These are phyloP conservation scores for Camelina hispida DNA, from an alignment of 345 rosid species.

Conservation along the genomic window DNA sequence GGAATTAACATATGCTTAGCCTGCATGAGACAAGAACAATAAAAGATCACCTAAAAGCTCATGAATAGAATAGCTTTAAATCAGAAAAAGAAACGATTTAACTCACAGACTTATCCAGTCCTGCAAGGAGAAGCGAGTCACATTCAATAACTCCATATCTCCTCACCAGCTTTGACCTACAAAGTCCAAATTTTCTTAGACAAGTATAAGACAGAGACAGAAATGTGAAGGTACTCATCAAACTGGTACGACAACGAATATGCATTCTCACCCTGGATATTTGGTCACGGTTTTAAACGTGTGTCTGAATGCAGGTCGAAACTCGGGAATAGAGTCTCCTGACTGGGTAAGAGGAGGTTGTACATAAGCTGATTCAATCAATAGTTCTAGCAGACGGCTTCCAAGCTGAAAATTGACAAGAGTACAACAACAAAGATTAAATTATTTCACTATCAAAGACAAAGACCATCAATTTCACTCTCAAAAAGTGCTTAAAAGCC, in stretches of 20 bases:
- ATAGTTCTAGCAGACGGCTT: conserved; percentile 77
- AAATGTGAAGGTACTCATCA: not conserved
- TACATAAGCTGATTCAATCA: conserved; percentile 82
- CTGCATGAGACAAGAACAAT: conserved; percentile 52
- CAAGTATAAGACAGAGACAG: not conserved
- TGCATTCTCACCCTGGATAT: conserved; percentile 62
- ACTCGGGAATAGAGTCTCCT: conserved; percentile 71
- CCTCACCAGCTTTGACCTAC: conserved; percentile 68
- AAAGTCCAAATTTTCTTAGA: conserved; percentile 26
- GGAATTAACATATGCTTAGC: conserved; percentile 92
- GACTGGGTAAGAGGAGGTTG: conserved; percentile 79
- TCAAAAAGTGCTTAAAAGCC: conserved; percentile 2
- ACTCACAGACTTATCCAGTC: conserved; percentile 89
- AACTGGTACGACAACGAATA: not conserved
- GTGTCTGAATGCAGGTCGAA: conserved; percentile 95
- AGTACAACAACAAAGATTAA: conserved; percentile 29
- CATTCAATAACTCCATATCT: conserved; percentile 90
- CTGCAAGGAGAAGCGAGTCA: conserved; percentile 72
- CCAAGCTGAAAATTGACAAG: conserved; percentile 66
- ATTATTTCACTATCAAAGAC: not conserved
- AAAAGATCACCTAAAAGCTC: conserved; percentile 32
- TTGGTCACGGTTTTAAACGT: conserved; percentile 59
- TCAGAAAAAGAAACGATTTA: conserved; percentile 24
- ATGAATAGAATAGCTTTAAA: conserved; percentile 5
- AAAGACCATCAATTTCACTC: conserved; percentile 5